phyloP scores from a whole-genome alignment of 495 filamentous ascomycete genomes.

The Xylaria bambusicola region DNA sequence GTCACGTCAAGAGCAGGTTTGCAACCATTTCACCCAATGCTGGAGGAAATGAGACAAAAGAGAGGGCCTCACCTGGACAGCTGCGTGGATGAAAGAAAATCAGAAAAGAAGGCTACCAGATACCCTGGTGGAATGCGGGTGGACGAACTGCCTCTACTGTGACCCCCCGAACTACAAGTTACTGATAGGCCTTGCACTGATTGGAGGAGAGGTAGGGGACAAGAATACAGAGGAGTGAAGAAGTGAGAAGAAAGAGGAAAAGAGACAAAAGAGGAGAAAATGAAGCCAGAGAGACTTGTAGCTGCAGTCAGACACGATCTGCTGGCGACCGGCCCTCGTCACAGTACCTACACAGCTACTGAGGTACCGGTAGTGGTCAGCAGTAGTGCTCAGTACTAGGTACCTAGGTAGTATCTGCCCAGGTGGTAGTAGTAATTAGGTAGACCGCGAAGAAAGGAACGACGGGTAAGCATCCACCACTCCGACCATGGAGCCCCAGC shows the following conservation, averaged over 20 bases:
- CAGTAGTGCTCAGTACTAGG: too few relatives aligned
- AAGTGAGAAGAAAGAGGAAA: not conserved
- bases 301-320: not conserved
- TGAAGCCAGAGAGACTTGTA: conserved; percentile 2
- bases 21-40: not conserved
- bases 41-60: not conserved
- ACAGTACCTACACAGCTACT: too few relatives aligned
- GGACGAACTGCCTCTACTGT: not conserved
- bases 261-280: not conserved
- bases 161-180: not conserved
- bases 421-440: too few relatives aligned
- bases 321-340: not conserved
- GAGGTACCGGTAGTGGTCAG: too few relatives aligned
- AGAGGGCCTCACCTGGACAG: conserved; percentile 12
- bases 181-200: too few relatives aligned
- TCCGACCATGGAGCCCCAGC: conserved; percentile 13
- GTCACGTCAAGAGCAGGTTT: not conserved
- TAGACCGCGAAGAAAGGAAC: not conserved
- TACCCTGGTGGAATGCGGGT: not conserved
- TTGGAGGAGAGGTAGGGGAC: not conserved
- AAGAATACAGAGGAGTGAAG: not conserved
- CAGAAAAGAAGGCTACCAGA: conserved; percentile 9
- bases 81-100: conserved; percentile 1
- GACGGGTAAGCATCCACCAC: not conserved
- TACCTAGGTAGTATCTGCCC: too few relatives aligned